Conservation (phyloP, 2,329 filamentous ascomycete genomes). For the Ophiostoma sp. region DNA sequence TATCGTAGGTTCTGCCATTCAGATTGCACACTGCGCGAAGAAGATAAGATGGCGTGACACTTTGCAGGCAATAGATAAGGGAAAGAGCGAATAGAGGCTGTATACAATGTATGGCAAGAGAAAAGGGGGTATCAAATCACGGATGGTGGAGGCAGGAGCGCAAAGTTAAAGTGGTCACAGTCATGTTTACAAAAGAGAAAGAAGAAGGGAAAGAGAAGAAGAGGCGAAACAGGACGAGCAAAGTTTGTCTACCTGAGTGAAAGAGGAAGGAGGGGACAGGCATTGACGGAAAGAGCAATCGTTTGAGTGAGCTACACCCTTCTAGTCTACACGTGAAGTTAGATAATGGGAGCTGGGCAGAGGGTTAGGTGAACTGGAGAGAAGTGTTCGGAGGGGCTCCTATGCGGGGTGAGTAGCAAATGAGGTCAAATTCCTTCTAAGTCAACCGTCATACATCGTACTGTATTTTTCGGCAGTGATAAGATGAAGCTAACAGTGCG, state of each 20-base stretch:
- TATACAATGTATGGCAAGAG: not conserved
- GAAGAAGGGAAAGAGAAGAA: slow-evolving; percentile 31
- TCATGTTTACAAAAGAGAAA: not conserved
- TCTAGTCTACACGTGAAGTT: not conserved
- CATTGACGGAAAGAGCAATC: slow-evolving; percentile 15
- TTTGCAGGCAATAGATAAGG: slow-evolving; percentile 20
- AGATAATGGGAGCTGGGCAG: not conserved
- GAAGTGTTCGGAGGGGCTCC: not conserved
- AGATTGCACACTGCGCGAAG: not conserved
- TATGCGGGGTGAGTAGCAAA: not conserved
- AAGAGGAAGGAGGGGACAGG: slow-evolving; percentile 10
- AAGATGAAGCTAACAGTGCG: not conserved
- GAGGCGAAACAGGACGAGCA: not conserved
- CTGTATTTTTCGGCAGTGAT: not conserved
- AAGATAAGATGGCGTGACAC: not conserved
- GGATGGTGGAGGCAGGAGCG: no score
- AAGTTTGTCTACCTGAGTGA: not conserved
- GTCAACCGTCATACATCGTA: not conserved
- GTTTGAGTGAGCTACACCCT: not conserved
- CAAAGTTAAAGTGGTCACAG: not conserved
- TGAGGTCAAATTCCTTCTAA: not conserved
- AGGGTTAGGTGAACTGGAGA: not conserved
- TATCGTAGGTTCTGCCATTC: not conserved
- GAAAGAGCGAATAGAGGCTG: slow-evolving; percentile 26
- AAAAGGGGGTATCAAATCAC: not conserved